These are phyloP conservation scores for Pyrenochaeta sp. DNA, from an alignment of 2,329 filamentous ascomycete genomes.

Conservation along the genomic window DNA sequence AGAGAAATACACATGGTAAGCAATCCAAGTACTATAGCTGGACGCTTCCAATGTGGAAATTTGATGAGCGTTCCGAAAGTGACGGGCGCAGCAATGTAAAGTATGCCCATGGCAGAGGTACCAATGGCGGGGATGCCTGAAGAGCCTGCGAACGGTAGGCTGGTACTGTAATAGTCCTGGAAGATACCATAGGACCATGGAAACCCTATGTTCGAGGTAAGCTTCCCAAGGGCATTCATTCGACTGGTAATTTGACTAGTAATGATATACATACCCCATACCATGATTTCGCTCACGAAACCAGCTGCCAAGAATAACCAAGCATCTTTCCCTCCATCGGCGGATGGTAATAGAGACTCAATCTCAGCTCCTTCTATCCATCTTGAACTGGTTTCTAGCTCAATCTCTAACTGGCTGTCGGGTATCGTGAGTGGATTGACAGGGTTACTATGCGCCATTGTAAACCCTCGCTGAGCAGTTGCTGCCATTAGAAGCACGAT, in stretches of 20 bases:
- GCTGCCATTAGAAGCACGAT: background rate
- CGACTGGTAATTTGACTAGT: too few species aligned
- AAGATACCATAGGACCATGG: conserved; percentile 75
- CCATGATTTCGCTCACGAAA: conserved; percentile 60
- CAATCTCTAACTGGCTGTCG: conserved; percentile 3
- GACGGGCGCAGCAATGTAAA: conserved; percentile 56
- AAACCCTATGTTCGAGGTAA: conserved; percentile 61
- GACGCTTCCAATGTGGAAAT: conserved; percentile 43
- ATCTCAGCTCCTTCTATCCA: conserved; percentile 11
- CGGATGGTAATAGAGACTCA: conserved; percentile 50
- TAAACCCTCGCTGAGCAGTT: background rate
- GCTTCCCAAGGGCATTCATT: background rate
- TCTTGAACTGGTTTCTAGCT: conserved; percentile 7
- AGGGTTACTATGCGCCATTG: background rate
- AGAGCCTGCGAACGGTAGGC: conserved; percentile 64
- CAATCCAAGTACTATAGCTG: conserved; percentile 45
- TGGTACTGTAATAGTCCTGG: conserved; percentile 71
- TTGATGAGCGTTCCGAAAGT: conserved; percentile 46
- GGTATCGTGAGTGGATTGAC: background rate
- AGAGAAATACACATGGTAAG: conserved; percentile 46
- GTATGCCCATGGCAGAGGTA: conserved; percentile 66
- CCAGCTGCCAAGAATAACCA: conserved; percentile 61
- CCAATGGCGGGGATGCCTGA: conserved; percentile 69
- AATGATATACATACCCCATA: conserved; percentile 52
- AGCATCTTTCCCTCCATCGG: conserved; percentile 60